phyloP scores from a whole-genome alignment of 768 basidiomycete genomes.

The Pulveroboletus sp. region DNA sequence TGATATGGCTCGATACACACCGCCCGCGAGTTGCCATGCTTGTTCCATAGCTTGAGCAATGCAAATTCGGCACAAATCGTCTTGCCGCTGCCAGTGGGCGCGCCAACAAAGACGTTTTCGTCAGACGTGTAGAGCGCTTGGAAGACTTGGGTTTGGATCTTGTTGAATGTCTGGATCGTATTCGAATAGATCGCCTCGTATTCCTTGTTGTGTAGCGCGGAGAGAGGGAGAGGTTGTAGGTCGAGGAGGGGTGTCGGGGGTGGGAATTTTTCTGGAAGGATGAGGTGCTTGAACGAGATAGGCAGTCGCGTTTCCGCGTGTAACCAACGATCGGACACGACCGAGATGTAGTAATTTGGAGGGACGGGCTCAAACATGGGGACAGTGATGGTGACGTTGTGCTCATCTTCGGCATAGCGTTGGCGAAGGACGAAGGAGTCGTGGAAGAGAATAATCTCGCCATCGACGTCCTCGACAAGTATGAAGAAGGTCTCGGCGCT shows the following conservation, averaged over 20 bases:
- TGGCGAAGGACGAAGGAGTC: conserved; percentile 91
- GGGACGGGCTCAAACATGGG: conserved; percentile 98
- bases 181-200: conserved; percentile 85
- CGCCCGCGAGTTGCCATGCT: conserved; percentile 74
- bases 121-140: conserved; percentile 95
- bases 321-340: conserved; percentile 94
- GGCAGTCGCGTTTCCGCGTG: conserved; percentile 94
- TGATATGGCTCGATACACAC: conserved; percentile 97
- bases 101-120: conserved; percentile 95
- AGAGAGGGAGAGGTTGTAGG: conserved; percentile 84
- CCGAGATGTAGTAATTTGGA: conserved; percentile 96
- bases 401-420: conserved; percentile 89
- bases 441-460: conserved; percentile 93
- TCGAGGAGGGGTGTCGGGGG: conserved; percentile 90
- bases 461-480: conserved; percentile 95
- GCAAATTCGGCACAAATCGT: conserved; percentile 98
- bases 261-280: conserved; percentile 96
- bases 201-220: conserved; percentile 90
- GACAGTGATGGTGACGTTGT: conserved; percentile 91
- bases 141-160: conserved; percentile 99
- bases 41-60: conserved; percentile 91
- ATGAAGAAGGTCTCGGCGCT: conserved; percentile 89
- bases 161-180: conserved; percentile 88
- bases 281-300: conserved; percentile 96
- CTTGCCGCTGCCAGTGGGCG: conserved; percentile 96